Conservation (phyloP, 1,284 basidiomycete species). For the Malassezia slooffiae region DNA sequence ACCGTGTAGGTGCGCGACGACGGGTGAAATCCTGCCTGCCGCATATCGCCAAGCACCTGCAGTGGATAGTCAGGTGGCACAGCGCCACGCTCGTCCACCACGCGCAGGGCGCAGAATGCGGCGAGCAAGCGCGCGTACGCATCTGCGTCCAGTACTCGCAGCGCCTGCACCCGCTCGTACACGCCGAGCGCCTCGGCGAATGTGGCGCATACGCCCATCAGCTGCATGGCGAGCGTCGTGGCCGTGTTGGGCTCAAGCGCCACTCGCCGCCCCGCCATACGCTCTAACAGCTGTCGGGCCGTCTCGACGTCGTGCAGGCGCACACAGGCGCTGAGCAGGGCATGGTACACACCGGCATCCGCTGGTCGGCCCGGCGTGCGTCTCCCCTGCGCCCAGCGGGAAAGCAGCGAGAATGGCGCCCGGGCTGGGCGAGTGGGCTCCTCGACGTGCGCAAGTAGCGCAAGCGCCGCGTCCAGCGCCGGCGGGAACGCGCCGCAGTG, state of each 20-base stretch:
- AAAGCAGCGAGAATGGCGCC: background rate
- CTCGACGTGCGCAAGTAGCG: slow-evolving; percentile 21
- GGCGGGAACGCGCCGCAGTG: slow-evolving; percentile 32
- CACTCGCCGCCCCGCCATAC: slow-evolving; percentile 13
- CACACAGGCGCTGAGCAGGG: slow-evolving; percentile 24
- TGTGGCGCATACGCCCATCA: slow-evolving; percentile 18
- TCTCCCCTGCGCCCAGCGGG: background rate
- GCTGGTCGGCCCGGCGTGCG: background rate
- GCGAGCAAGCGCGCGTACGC: slow-evolving; percentile 3
- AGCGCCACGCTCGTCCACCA: background rate
- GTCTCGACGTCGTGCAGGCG: slow-evolving; percentile 16
- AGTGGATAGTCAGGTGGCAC: slow-evolving; percentile 61
- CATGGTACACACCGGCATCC: slow-evolving; percentile 13
- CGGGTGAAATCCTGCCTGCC: slow-evolving; percentile 55
- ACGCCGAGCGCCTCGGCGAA: slow-evolving; percentile 20
- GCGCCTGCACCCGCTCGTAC: slow-evolving; percentile 14
- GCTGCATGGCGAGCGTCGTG: slow-evolving; percentile 6
- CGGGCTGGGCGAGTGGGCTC: background rate
- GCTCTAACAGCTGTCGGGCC: slow-evolving; percentile 15
- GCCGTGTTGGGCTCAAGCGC: slow-evolving; percentile 9
- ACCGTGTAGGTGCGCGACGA: slow-evolving; percentile 60
- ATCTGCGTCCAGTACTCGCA: background rate
- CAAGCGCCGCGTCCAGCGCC: slow-evolving; percentile 18
- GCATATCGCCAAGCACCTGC: slow-evolving; percentile 74
- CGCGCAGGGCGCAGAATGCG: slow-evolving; percentile 1